Evolutionary conservation across 139 green algal species (phyloP).

Genomic region (Haematococcus lacustris): DNA sequence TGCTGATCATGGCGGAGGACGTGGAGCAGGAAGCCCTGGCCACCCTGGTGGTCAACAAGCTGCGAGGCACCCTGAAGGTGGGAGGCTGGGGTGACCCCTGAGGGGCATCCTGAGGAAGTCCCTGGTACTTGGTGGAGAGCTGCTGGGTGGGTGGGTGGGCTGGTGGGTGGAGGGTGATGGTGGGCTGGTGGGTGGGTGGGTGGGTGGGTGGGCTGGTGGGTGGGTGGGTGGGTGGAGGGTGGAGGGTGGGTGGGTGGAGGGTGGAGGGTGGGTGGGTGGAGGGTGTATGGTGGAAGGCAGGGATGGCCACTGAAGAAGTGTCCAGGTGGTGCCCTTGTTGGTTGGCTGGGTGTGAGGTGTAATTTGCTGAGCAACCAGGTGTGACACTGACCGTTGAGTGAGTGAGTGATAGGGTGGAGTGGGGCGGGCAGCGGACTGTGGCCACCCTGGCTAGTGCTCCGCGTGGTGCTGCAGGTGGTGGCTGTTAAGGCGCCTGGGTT

Average conservation of each 20-base stretch:
- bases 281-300: not conserved
- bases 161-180: not conserved
- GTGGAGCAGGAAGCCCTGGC: constrained; percentile 99
- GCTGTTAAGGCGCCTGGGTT: constrained; percentile 94
- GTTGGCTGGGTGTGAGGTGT: not conserved
- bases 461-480: constrained; percentile 31
- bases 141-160: not conserved
- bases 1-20: constrained; percentile 99
- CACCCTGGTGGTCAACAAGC: constrained; percentile 99
- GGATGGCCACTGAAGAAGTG: not conserved
- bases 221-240: not conserved
- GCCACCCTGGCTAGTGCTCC: no score
- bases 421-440: no score
- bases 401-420: no score
- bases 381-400: not conserved
- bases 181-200: not conserved
- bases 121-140: no score
- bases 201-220: not conserved
- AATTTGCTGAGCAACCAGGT: not conserved
- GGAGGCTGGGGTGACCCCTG: no score
- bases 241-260: not conserved
- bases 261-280: no score
- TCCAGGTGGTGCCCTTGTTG: not conserved
- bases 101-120: no score
- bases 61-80: constrained; percentile 90